phyloP scores from a whole-genome alignment of 768 basidiomycete species.

The Suillus americanus region DNA sequence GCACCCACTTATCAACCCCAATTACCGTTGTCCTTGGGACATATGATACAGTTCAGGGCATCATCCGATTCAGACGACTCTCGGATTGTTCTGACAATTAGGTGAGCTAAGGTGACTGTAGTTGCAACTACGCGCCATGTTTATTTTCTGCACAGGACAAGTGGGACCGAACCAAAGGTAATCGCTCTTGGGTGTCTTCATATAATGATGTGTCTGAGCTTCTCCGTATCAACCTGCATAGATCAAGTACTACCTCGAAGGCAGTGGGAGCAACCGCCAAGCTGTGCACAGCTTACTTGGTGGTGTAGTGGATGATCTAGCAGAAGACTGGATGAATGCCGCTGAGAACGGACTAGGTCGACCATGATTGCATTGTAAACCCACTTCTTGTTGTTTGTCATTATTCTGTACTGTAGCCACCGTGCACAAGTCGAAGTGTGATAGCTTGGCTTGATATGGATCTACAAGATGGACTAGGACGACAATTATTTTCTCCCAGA shows the following conservation, averaged over 20 bases:
- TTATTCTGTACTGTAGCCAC: not conserved
- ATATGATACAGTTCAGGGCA: constrained; percentile 84
- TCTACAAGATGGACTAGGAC: not conserved
- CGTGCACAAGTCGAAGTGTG: not conserved
- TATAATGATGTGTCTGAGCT: not conserved
- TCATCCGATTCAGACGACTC: constrained; percentile 39
- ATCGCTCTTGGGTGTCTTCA: not conserved
- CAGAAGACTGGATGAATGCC: constrained; percentile 68
- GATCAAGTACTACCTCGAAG: constrained; percentile 93
- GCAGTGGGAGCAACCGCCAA: constrained; percentile 53
- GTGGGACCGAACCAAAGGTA: constrained; percentile 91
- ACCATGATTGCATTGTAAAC: constrained; percentile 21
- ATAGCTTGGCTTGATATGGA: constrained; percentile 14
- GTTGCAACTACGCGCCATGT: not conserved
- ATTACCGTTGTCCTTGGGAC: constrained; percentile 72
- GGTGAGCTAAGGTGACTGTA: constrained; percentile 40
- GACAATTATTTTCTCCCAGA: not conserved
- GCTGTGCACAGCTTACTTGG: constrained; percentile 51
- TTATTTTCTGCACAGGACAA: constrained; percentile 51
- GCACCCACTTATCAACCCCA: constrained; percentile 61
- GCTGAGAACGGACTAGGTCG: constrained; percentile 46
- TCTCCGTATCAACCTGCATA: constrained; percentile 14
- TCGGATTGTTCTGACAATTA: constrained; percentile 65
- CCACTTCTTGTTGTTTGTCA: not conserved
- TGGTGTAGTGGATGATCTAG: constrained; percentile 59